These are phyloP conservation scores for Guillardia theta DNA, from an alignment of 78 protist species.

Conservation along the genomic window DNA sequence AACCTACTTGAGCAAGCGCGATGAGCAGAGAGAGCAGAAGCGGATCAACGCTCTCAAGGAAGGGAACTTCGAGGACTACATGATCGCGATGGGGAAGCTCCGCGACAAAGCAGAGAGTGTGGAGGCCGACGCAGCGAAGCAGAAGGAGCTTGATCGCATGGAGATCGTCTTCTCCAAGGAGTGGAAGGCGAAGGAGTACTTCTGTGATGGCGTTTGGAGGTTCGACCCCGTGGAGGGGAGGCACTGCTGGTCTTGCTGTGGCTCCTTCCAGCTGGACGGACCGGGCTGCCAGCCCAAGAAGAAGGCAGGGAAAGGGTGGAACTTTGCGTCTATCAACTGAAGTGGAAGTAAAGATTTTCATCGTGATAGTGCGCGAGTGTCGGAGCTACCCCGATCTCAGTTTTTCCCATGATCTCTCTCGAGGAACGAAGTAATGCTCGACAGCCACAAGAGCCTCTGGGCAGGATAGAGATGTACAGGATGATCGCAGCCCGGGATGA, in stretches of 20 bases:
- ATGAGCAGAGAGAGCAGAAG: not conserved
- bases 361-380: no score
- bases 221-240: not conserved
- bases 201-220: not conserved
- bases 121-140: not conserved
- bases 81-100: not conserved
- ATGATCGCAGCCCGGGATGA: not conserved
- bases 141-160: not conserved
- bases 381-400: no score
- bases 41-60: constrained; percentile 18
- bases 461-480: not conserved
- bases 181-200: not conserved
- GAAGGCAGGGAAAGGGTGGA: not conserved
- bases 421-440: not conserved
- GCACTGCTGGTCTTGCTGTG: not conserved
- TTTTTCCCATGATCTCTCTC: no score
- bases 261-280: not conserved
- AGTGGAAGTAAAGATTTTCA: no score
- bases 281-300: not conserved
- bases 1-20: not conserved
- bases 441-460: not conserved
- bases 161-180: not conserved
- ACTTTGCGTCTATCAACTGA: not conserved
- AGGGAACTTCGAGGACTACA: not conserved
- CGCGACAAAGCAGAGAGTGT: not conserved